Base-by-base conservation (phyloP, 805 yeast genomes). In the Pichia insulana region DNA sequence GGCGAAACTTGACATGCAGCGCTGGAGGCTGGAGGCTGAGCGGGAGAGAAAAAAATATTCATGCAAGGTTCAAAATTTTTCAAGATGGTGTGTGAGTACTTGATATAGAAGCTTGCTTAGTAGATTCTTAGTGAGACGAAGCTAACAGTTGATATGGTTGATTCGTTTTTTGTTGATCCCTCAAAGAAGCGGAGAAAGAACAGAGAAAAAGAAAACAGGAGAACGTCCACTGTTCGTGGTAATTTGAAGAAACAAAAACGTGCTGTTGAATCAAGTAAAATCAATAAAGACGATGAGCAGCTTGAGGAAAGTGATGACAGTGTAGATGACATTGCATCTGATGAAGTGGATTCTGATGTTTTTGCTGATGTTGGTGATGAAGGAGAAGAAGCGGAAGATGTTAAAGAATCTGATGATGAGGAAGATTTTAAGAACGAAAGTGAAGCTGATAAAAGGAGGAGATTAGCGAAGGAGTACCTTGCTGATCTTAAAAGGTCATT, bases 391-490 rank as follows among this genome's bases (percentile, higher is more conserved):
- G 61, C 49, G 2, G 66, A 57, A 10, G 66, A 51, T 4, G 64
- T 59, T 9, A 68, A 62, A 18, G 73, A 67, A 32, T 68, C 65
- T 18, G 76, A 73, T 13, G 78, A 83, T 12, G 90, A 82, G 27
- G 92, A 80, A 50, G 94, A 82, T 51, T 76, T 78, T 50, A 76
- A 68, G 13, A 71, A 70, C 15, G 97, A 90, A 62, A 76, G 77
- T 37, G 94, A 89, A 8, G 94, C 96, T 0, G 98, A 92, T 56
- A 88, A 86, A 63, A 77, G 98, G 63, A 76, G 98, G 64, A 71
- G 97, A 56, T 70, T 92, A 46, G 97, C 97, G 15, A 88, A 88
- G 62, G 92, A 89, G 62, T 92, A 92, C 61, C 67, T 92, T 48
- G 88, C 82, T 36, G 83, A 83, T 55, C 65, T 92, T 55, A 78